These are phyloP conservation scores for Vickermania ingenoplastis DNA, from an alignment of 208 protist species.

Conservation along the genomic window DNA sequence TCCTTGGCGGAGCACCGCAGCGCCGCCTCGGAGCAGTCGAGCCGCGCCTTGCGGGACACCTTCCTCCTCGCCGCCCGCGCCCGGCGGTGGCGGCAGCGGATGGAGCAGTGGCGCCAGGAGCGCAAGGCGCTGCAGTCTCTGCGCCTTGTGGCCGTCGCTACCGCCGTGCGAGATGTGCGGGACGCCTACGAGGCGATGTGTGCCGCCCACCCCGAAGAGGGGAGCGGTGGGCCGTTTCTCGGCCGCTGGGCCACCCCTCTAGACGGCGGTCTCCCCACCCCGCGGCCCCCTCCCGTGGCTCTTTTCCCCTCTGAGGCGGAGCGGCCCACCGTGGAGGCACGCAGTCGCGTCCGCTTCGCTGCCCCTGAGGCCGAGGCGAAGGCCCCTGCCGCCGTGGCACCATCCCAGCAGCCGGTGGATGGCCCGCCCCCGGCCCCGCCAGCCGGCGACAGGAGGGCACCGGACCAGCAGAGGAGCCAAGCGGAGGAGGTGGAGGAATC, in stretches of 20 bases:
- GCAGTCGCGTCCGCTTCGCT: not conserved
- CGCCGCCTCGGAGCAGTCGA: constrained; percentile 5
- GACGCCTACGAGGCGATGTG: constrained; percentile 25
- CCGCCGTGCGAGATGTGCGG: constrained; percentile 34
- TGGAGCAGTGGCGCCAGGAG: constrained; percentile 50
- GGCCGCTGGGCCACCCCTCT: not conserved
- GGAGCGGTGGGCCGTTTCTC: not conserved
- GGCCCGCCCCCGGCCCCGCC: too few relatives aligned
- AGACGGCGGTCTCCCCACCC: not conserved
- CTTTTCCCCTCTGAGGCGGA: not conserved
- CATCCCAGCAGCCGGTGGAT: too few relatives aligned
- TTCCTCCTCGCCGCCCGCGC: constrained; percentile 24
- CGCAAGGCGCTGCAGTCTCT: constrained; percentile 35
- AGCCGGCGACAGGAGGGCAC: too few relatives aligned
- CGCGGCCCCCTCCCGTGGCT: not conserved
- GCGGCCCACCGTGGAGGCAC: not conserved
- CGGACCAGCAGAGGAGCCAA: too few relatives aligned
- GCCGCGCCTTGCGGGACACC: constrained; percentile 17
- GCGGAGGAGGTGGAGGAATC: too few relatives aligned
- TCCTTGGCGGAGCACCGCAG: constrained; percentile 14
- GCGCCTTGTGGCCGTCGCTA: constrained; percentile 30
- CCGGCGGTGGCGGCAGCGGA: constrained; percentile 15
- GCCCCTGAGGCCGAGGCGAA: too few relatives aligned
- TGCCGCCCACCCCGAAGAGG: not conserved
- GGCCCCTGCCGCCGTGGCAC: too few relatives aligned